Base-by-base conservation (phyloP, 2,329 filamentous ascomycete species). In the Fusarium sp. region DNA sequence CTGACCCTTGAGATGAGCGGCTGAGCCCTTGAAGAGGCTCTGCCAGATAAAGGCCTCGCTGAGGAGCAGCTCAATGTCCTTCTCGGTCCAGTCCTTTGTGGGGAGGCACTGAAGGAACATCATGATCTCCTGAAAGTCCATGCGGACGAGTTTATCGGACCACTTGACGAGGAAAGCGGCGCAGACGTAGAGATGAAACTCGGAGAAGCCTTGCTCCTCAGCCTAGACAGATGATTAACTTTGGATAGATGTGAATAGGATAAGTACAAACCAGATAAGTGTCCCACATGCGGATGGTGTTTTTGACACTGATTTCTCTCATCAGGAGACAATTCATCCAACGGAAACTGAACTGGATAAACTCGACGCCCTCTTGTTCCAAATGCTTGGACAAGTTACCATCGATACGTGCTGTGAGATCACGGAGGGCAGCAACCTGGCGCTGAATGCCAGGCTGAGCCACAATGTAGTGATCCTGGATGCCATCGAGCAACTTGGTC, bases 271-370 rank as follows among this genome's bases (percentile, higher is more conserved):
- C 96, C 86, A 99, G 90, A 85, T 99, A 99, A 29, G 97, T 99
- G 83, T 99, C 97, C 97, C 97, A 99, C 97, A 99, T 99, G 77
- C 97, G 90, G 74, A 99, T 97, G 1, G 95, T 98, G 82, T 98
- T 98, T 82, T 92, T 94, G 67, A 99, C 96, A 81, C 94, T 98
- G 75, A 99, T 94, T 85, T 99, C 97, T 73, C 97, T 91, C 97
- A 99, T 99, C 75, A 99, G 87, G 62, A 99, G 90, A 83, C 97
- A 99, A 80, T 99, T 99, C 97, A 99, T 99, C 97, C 97, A 99
- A 66, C 97, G 90, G 82, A 99, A 99, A 83, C 95, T 98, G 84
- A 99, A 99, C 81, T 99, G 97, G 79, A 99, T 99, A 80, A 99
- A 99, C 81, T 99, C 97, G 31, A 99, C 95, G 35, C 95, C 93